phyloP scores from a whole-genome alignment of 441 rosid genomes.

The Dalechampia spathulata region DNA sequence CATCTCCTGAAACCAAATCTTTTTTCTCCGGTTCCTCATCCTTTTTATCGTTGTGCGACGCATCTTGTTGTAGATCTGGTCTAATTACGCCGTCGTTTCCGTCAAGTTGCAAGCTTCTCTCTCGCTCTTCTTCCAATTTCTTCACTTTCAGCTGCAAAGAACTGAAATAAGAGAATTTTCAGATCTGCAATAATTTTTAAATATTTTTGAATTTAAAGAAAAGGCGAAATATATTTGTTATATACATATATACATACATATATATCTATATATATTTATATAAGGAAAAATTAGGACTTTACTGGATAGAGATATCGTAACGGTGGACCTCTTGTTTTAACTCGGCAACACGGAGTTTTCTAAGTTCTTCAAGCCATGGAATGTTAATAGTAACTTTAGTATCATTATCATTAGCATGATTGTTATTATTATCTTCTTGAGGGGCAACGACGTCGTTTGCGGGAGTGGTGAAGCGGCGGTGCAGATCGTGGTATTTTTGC shows the following conservation, averaged over 20 bases:
- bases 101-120: constrained; percentile 18
- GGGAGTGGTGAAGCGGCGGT: constrained; percentile 20
- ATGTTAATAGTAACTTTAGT: constrained; percentile 15
- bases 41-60: constrained; percentile 8
- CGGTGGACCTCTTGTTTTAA: constrained; percentile 39
- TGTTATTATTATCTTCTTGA: not conserved
- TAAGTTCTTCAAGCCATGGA: constrained; percentile 58
- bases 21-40: constrained; percentile 12
- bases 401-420: not conserved
- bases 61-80: constrained; percentile 32
- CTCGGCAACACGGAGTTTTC: constrained; percentile 43
- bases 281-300: constrained; percentile 16
- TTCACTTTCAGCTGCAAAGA: constrained; percentile 42
- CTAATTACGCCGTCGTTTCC: constrained; percentile 12
- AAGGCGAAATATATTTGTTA: too few species aligned
- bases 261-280: too few species aligned
- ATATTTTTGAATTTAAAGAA: too few species aligned
- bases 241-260: too few species aligned
- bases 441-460: not conserved
- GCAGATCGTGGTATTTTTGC: constrained; percentile 29
- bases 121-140: constrained; percentile 39
- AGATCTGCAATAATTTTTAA: too few species aligned
- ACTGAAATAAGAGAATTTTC: constrained; percentile 15
- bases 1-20: constrained; percentile 24
- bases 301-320: constrained; percentile 39